Conservation (phyloP, 2,329 filamentous ascomycete species). For the Phialophora tarda region DNA sequence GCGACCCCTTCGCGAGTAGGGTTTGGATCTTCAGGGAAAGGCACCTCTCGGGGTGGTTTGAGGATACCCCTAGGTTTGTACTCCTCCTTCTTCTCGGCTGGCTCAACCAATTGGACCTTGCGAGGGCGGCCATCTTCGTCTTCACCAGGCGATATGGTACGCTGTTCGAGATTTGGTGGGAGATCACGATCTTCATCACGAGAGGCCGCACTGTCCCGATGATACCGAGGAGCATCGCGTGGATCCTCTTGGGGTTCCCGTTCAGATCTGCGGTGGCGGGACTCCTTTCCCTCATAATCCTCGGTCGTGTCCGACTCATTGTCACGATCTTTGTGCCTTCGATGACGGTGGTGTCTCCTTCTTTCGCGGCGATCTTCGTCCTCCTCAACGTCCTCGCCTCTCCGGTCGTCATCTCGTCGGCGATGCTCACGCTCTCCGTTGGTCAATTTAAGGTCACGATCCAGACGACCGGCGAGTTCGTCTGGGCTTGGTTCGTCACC, state of each 20-base stretch:
- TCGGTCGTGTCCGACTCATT: slow-evolving; percentile 34
- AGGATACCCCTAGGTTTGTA: slow-evolving; percentile 79
- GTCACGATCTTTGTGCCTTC: slow-evolving; percentile 29
- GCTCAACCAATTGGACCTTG: slow-evolving; percentile 65
- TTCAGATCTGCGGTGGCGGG: slow-evolving; percentile 21
- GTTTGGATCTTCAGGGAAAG: slow-evolving; percentile 85
- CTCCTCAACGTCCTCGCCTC: slow-evolving; percentile 20
- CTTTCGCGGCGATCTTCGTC: slow-evolving; percentile 30
- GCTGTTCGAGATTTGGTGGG: slow-evolving; percentile 22
- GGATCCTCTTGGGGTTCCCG: slow-evolving; percentile 24
- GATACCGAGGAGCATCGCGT: slow-evolving; percentile 27
- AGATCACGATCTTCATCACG: slow-evolving; percentile 27
- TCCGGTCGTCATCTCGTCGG: slow-evolving; percentile 25
- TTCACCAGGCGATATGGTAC: slow-evolving; percentile 36
- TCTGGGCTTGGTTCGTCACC: slow-evolving; percentile 30
- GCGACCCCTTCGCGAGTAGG: slow-evolving; percentile 88
- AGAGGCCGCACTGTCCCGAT: slow-evolving; percentile 28
- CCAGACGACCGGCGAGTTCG: slow-evolving; percentile 28
- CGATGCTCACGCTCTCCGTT: slow-evolving; percentile 29
- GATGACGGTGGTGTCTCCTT: slow-evolving; percentile 29
- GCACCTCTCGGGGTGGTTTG: slow-evolving; percentile 72
- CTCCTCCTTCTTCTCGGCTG: slow-evolving; percentile 69
- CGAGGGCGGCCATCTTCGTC: slow-evolving; percentile 38
- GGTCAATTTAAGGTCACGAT: slow-evolving; percentile 28
- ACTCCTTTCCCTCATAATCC: slow-evolving; percentile 25